Evolutionary conservation across 306 rosid species (phyloP).

Genomic region (Begonia fuchsioides): DNA sequence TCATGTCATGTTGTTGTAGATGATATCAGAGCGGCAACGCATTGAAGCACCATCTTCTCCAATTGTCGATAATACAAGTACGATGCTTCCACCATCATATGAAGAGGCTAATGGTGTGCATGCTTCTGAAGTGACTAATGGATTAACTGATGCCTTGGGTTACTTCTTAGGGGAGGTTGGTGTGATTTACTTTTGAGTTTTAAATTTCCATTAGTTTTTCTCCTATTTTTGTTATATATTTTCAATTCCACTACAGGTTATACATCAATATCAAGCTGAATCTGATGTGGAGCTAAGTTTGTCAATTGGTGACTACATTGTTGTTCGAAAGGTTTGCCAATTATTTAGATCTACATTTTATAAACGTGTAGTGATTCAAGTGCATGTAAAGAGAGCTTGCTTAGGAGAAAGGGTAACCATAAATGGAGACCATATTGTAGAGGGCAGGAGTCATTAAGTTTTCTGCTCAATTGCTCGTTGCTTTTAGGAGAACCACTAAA

Average conservation of each 20-base stretch:
- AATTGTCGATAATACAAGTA: conserved; percentile 25
- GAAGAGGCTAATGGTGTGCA: conserved; percentile 75
- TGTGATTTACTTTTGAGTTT: not conserved
- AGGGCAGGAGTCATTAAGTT: too few species aligned
- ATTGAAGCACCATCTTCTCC: conserved; percentile 87
- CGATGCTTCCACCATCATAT: conserved; percentile 73
- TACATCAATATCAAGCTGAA: conserved; percentile 66
- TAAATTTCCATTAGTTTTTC: not conserved
- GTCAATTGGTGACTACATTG: conserved; percentile 70
- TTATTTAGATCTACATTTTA: too few species aligned
- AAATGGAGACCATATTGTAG: too few species aligned
- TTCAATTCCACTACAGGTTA: conserved; percentile 32
- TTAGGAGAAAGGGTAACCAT: too few species aligned
- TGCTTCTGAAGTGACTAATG: conserved; percentile 62
- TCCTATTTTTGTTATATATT: not conserved
- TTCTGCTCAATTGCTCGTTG: too few species aligned
- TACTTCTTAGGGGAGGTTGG: conserved; percentile 93
- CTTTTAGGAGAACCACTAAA: too few species aligned
- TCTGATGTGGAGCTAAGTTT: conserved; percentile 82
- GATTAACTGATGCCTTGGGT: conserved; percentile 49
- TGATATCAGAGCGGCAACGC: conserved; percentile 78
- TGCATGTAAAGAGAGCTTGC: too few species aligned
- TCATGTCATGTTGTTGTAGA: conserved; percentile 26
- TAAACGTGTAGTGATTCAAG: too few species aligned
- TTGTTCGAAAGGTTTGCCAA: conserved; percentile 61